Conservation (phyloP, 2,329 filamentous ascomycete species). For the Chaetomiaceae sp. region DNA sequence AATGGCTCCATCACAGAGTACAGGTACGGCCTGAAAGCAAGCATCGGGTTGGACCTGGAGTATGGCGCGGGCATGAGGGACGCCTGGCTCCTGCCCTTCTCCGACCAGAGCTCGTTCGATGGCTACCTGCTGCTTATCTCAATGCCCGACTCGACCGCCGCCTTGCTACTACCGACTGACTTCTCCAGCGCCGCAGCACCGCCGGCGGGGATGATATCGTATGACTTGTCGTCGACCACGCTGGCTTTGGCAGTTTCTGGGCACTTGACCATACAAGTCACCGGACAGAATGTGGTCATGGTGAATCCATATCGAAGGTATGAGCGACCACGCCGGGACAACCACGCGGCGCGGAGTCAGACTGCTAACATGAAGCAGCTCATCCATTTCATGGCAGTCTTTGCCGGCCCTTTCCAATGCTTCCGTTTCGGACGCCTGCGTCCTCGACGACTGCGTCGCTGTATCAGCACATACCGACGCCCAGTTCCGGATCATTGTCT, state of each 20-base stretch:
- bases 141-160: conserved; percentile 44
- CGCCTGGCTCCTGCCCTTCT: conserved; percentile 47
- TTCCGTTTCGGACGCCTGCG: conserved; percentile 40
- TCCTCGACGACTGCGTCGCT: conserved; percentile 37
- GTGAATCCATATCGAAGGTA: conserved; percentile 34
- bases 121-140: conserved; percentile 44
- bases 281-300: conserved; percentile 44
- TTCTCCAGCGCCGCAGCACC: conserved; percentile 43
- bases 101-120: conserved; percentile 19
- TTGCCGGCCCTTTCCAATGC: conserved; percentile 7
- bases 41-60: conserved; percentile 56
- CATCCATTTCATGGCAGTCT: conserved; percentile 8
- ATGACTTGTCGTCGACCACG: conserved; percentile 52
- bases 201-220: conserved; percentile 38
- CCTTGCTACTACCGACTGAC: conserved; percentile 47
- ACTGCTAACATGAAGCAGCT: conserved; percentile 13
- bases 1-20: conserved; percentile 64
- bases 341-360: no score
- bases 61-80: conserved; percentile 45
- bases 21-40: conserved; percentile 65
- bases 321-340: background rate
- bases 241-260: conserved; percentile 40
- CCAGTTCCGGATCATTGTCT: conserved; percentile 37
- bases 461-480: conserved; percentile 39
- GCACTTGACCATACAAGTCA: conserved; percentile 49